Conservation (phyloP, 106 monocot genomes). For the Chionographis japonica region DNA sequence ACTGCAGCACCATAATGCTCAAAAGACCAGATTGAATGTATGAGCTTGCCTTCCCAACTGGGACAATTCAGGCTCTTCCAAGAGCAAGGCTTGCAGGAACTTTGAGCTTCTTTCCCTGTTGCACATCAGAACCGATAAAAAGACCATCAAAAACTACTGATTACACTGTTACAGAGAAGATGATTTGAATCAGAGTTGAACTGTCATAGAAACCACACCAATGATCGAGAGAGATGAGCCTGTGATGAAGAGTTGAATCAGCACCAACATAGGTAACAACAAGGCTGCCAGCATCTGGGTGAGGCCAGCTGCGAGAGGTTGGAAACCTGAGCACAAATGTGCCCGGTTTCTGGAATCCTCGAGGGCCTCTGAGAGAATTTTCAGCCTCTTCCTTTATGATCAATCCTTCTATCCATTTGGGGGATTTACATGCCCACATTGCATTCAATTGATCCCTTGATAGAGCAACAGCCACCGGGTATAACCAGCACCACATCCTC, state of each 20-base stretch:
- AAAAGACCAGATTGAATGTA: not conserved
- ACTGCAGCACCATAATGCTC: too few relatives aligned
- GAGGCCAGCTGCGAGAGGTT: constrained; percentile 95
- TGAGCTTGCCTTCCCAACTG: constrained; percentile 65
- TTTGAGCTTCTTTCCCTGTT: constrained; percentile 13
- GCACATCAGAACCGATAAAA: constrained; percentile 5
- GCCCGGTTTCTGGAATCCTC: constrained; percentile 52
- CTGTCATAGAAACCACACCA: constrained; percentile 37
- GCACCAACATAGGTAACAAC: constrained; percentile 79
- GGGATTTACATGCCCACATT: constrained; percentile 61
- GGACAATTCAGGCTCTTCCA: constrained; percentile 69
- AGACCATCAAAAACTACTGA: not conserved
- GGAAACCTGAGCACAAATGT: constrained; percentile 92
- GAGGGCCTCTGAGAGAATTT: constrained; percentile 41
- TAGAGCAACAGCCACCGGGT: constrained; percentile 76
- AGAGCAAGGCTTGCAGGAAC: constrained; percentile 48
- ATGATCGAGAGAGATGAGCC: constrained; percentile 54
- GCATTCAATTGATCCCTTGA: constrained; percentile 42
- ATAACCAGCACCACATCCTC: constrained; percentile 86
- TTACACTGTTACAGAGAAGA: not conserved
- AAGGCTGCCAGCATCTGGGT: constrained; percentile 92
- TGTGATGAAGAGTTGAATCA: constrained; percentile 63
- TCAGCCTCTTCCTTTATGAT: constrained; percentile 87
- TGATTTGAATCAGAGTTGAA: not conserved
- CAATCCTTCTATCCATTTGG: constrained; percentile 90